Base-by-base conservation (phyloP, 352 stramenopile genomes). In the Pythium folliculosum region DNA sequence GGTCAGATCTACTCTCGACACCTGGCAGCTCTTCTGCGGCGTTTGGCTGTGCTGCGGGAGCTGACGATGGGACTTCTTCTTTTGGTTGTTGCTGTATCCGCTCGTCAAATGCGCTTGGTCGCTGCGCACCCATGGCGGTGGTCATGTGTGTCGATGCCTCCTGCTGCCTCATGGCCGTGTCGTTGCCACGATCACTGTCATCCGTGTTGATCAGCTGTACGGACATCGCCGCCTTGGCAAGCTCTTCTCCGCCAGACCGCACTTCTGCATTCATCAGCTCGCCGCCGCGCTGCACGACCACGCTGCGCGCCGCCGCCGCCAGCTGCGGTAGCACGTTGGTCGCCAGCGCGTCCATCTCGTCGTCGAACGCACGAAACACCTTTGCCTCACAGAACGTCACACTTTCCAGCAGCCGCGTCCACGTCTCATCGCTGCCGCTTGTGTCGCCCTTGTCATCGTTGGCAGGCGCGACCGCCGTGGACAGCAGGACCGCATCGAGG, bases 311-410 rank as follows among this genome's bases (percentile, higher is more conserved):
- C 2, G 51, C 25, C 4, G 59, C 49, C 17, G 45, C 23, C 61
- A 67, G 22, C 13, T 27, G 2, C 1, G 61, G 52, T 17, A 65
- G 19, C 1, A 65, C 6, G 2, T 52, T 32, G 32, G 59, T 65
- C 52, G 54, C 45, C 38, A 64, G 22, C 30, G 51, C 66, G 13
- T 64, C 55, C 66, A 72, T 67, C 21, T 67, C 59, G 35, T 27
- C n/a, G 9, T 49, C 17, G 35, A 69, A 64, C 52, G 45, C 72
- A 22, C 69, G 51, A 40, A 85, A 89, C 25, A 85, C 83, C 3
- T 80, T 69, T 3, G 68, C 50, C 3, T 89, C 77, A 22, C 64
- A 76, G 13, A 70, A 60, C 30, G 71, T 67, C 5, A 89, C 76
- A 38, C 63, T 81, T 56, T 71, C 57, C 7, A 83, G 50, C 38